Conservation (phyloP, 305 asterid species). For the Vinca major region DNA sequence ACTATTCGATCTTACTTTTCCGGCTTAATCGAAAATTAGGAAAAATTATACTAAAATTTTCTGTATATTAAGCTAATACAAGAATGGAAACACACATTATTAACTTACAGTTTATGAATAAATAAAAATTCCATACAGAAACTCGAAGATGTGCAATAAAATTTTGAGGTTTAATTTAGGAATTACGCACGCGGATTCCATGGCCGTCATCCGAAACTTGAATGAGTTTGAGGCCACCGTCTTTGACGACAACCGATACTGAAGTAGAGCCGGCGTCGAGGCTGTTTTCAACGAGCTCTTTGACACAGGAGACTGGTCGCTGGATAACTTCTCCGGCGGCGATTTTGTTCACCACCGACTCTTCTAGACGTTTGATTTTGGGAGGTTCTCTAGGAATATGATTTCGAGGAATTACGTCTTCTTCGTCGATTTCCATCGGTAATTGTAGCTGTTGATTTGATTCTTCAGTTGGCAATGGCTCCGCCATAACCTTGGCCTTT, state of each 20-base stretch:
- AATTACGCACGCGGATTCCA: conserved; percentile 64
- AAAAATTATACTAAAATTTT: too few species aligned
- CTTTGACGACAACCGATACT: conserved; percentile 64
- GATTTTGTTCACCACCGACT: conserved; percentile 81
- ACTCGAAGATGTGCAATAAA: background rate
- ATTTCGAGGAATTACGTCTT: conserved; percentile 23
- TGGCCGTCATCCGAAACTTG: conserved; percentile 97
- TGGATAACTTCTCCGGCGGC: conserved; percentile 98
- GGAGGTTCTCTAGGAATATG: conserved; percentile 48
- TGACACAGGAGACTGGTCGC: conserved; percentile 93
- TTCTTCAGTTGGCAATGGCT: background rate
- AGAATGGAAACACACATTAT: too few species aligned
- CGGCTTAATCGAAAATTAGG: too few species aligned
- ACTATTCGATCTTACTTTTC: too few species aligned
- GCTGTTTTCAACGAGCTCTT: conserved; percentile 92
- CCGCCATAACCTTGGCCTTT: background rate
- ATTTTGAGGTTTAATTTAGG: background rate
- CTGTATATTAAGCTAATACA: too few species aligned
- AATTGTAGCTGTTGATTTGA: background rate
- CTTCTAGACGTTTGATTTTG: conserved; percentile 64
- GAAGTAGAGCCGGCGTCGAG: conserved; percentile 78
- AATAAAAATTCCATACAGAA: background rate
- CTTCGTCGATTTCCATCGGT: conserved; percentile 29
- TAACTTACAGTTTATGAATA: background rate
- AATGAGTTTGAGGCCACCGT: conserved; percentile 89